A percentile compares a stretch with the other conserved stretches of the same genome.
Evolutionary conservation across 495 filamentous ascomycete species (phyloP).

Genomic region (Aspergillus homomorphus): DNA sequence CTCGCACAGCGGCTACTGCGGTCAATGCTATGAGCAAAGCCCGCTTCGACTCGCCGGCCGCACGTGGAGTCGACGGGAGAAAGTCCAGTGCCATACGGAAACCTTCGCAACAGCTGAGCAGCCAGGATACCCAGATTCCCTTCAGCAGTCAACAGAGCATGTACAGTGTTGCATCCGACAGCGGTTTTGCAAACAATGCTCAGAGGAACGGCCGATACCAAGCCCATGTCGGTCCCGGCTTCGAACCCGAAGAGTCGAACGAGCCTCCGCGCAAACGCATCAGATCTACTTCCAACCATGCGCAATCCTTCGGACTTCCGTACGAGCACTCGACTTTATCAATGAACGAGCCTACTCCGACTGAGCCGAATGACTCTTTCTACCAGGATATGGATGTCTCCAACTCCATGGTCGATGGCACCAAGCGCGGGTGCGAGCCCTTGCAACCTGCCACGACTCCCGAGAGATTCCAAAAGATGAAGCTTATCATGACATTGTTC

Average conservation of each 20-base stretch:
- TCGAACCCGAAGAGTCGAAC: conserved; percentile 51
- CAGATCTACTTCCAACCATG: conserved; percentile 51
- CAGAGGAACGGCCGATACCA: conserved; percentile 38
- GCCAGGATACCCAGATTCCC: conserved; percentile 58
- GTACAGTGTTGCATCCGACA: conserved; percentile 59
- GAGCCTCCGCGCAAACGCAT: conserved; percentile 87
- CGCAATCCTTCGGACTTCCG: conserved; percentile 35
- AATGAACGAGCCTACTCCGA: conserved; percentile 62
- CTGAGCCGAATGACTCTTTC: conserved; percentile 85
- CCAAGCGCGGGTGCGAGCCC: conserved; percentile 60
- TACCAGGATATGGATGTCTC: conserved; percentile 58
- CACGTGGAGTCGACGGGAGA: conserved; percentile 50
- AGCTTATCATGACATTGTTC: conserved; percentile 83
- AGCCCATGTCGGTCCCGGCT: conserved; percentile 46
- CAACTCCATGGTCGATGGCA: conserved; percentile 50
- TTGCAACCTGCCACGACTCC: conserved; percentile 64
- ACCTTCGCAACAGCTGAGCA: conserved; percentile 59
- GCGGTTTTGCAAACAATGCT: conserved; percentile 55
- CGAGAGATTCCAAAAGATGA: conserved; percentile 69
- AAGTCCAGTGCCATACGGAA: conserved; percentile 49
- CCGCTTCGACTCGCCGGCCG: conserved; percentile 81
- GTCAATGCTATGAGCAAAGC: conserved; percentile 95
- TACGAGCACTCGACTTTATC: conserved; percentile 42
- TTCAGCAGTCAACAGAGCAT: conserved; percentile 66
- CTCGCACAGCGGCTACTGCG: conserved; percentile 83